Conservation (phyloP, 257 asterid species). For the Anisodus tanguticus region DNA sequence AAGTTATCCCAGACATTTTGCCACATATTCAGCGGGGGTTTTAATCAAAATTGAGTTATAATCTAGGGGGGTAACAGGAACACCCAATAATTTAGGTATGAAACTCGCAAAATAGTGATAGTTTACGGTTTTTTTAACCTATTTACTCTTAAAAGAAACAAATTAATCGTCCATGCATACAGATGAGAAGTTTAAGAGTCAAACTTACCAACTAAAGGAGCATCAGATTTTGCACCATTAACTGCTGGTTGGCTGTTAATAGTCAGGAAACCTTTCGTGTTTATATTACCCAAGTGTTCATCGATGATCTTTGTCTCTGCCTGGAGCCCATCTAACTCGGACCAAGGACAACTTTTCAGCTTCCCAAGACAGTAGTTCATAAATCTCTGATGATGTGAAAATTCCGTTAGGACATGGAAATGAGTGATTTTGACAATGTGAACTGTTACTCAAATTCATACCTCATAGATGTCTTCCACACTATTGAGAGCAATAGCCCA, state of each 20-base stretch:
- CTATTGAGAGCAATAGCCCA: constrained; percentile 79
- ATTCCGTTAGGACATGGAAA: constrained; percentile 37
- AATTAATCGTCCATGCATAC: background rate
- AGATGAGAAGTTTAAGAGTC: background rate
- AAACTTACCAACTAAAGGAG: constrained; percentile 78
- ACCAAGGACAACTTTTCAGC: constrained; percentile 88
- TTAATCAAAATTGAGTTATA: no score
- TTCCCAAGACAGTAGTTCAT: constrained; percentile 78
- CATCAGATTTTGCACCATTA: constrained; percentile 80
- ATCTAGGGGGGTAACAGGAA: no score
- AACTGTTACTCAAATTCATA: constrained; percentile 36
- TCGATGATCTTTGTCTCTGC: constrained; percentile 88
- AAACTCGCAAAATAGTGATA: no score
- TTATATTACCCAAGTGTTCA: constrained; percentile 67
- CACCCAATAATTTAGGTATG: no score
- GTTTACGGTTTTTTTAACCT: no score
- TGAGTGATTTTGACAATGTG: background rate
- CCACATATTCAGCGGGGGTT: no score
- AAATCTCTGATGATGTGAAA: constrained; percentile 61
- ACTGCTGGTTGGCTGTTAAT: constrained; percentile 98
- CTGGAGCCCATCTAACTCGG: constrained; percentile 92
- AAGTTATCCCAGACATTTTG: no score
- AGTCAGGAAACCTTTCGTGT: constrained; percentile 81
- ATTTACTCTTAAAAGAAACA: background rate
- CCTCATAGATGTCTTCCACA: constrained; percentile 82